Base-by-base conservation (phyloP, 306 rosid genomes). In the Begonia fuchsioides region DNA sequence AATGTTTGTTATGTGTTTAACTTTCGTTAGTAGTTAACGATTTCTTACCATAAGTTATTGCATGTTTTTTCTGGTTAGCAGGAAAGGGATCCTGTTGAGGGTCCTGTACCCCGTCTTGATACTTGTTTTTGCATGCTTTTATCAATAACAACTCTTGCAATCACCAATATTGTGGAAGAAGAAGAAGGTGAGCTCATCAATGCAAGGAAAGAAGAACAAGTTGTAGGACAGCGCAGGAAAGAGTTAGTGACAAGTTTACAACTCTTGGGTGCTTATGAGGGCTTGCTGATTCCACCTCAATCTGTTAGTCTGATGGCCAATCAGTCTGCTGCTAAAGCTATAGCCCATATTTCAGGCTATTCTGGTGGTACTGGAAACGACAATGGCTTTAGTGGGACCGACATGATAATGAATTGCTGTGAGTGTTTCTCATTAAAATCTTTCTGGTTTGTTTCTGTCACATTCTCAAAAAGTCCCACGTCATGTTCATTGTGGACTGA, bases 301-400 rank as follows among this genome's bases (percentile, higher is more conserved):
- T 61, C 72, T 67, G 72, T 76, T 69, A 55, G 44, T 63, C 54
- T 41, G 38, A 76, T 61, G 46, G 94, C 77, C 60, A 87, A 87
- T 78, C 81, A 87, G 72, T 94, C 94, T 76, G 93, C 94, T 52
- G 75, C 77, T 60, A 87, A 83, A 75, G 94, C 94, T 53, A 68
- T 68, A 56, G 56, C 76, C 81, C 72, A 64, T 57, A 56, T 73
- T 49, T 72, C 96, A 39, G 79, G 86, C 52, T 71, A 72, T 61
- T 50, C 88, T 50, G 79, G 64, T 58, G 53, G 72, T 55, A 65
- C 55, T 61, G 86, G 75, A 48, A 58, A 56, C 76, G 45, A 59
- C 1, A 78, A 87, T 39, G 56, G 61, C 51, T 43, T 66, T 70
- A 71, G 70, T 63, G 52, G 53, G 54, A 67, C 58, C 56, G 88